Base-by-base conservation (phyloP, 2,329 filamentous ascomycete genomes). In the Sclerotinia subarctica region DNA sequence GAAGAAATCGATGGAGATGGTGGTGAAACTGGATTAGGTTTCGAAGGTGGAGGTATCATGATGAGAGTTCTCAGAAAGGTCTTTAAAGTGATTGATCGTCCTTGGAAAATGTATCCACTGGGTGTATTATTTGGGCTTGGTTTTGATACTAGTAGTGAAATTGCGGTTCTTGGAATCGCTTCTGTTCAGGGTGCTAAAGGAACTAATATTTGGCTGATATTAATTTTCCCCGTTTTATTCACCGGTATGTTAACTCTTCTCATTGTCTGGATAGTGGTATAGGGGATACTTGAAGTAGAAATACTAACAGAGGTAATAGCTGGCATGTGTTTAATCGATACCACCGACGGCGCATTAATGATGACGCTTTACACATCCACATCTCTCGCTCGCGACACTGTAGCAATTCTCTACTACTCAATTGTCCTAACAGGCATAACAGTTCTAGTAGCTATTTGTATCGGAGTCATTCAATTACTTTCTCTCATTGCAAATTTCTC, bases 71-170 rank as follows among this genome's bases (percentile, higher is more conserved):
- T 97, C 65, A 88, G 90, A 68, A 86, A 83, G 70, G 83, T 96
- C 70, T 97, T 98, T 79, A 88, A 86, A 53, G 81, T 96, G 32
- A 83, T 90, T 44, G 87, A 90, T 73, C 80, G 86, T 6, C 90
- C 92, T 0, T 98, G 94, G 94, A 98, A 98, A 79, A 97, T 97
- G 93, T 95, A 96, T 73, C 93, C 93, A 0, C 81, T 97, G 0
- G 94, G 94, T 0, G 84, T 98, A 0, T 81, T 98, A 5, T 98
- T 94, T 75, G 95, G 94, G 0, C 83, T 98, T 0, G 95, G 94
- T 0, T 98, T 99, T 77, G 95, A 98, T 77, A 98, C 95, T 0
- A 96, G 91, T 52, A 96, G 92, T 10, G 94, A 99, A 78, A 92
- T 98, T 75, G 94, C 95, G 0, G 84, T 99, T 10, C 80, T 99